Evolutionary conservation across 2,329 filamentous ascomycete genomes (phyloP), one percentile per base, ranked within the genome.

Genomic region (Neonectria magnoliae): DNA sequence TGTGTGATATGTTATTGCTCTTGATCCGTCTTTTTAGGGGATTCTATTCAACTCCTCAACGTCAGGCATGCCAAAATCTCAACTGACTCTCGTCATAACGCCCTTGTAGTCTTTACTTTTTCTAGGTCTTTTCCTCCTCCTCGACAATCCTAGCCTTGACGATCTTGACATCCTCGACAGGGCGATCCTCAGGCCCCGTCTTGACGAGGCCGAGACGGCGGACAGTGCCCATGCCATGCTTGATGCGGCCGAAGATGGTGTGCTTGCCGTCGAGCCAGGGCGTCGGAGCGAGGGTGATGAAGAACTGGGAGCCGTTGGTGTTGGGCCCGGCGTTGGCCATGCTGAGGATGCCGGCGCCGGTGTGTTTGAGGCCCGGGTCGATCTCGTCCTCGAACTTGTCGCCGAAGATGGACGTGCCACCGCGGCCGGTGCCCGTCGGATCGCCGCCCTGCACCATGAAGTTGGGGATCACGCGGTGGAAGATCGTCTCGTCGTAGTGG

Each of bases 361-460:
- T 97, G 82, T 99, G 96, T 77, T 95, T 96, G 59, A 99, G 83
- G 5, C 83, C 82, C 2, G 89, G 81, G 51, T 87, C 83, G 73
- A 98, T 95, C 84, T 99, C 96, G 81, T 99, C 96, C 66, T 91
- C 93, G 78, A 98, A 98, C 77, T 93, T 95, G 55, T 94, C 92
- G 75, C 95, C 96, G 80, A 93, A 98, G 82, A 98, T 97, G 66
- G 91, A 94, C 62, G 85, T 85, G 62, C 96, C 96, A 73, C 96
- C 96, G 64, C 94, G 90, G 57, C 96, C 96, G 1, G 94, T 98
- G 65, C 94, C 95, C 0, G 95, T 97, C 1, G 95, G 95, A 79
- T 99, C 96, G 64, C 95, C 94, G 67, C 91, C 93, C 82, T 98
- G 95, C 62, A 97, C 86, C 95, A 99, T 98, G 84, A 99, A 99